A percentile compares a stretch with the other conserved stretches of the same genome.
Conservation (phyloP, 805 yeast genomes). For the Ogataea pignaliae region DNA sequence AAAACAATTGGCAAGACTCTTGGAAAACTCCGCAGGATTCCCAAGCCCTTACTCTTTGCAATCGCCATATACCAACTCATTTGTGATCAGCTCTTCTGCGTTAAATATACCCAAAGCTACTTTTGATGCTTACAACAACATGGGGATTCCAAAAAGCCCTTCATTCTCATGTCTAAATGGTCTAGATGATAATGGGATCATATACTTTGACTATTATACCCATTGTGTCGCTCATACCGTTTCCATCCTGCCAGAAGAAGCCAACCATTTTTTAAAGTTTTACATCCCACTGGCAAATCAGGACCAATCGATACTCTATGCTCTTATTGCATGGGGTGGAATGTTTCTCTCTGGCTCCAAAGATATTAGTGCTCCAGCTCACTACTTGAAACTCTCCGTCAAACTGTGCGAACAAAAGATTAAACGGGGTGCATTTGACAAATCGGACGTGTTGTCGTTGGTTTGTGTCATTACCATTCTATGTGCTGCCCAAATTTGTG, state of each 20-base stretch:
- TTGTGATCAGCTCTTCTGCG: no score
- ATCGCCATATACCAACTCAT: no score
- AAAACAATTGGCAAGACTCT: no score
- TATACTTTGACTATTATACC: conserved; percentile 42
- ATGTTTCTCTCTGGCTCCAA: conserved; percentile 16
- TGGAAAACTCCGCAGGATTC: no score
- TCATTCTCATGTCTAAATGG: conserved; percentile 10
- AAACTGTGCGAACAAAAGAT: conserved; percentile 7
- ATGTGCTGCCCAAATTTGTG: conserved; percentile 23
- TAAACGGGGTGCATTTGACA: conserved; percentile 1
- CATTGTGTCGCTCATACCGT: conserved; percentile 42
- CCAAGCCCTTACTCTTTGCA: no score
- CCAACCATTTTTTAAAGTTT: conserved; percentile 46
- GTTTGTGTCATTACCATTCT: conserved; percentile 19
- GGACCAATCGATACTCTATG: conserved; percentile 42
- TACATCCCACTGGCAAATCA: conserved; percentile 51
- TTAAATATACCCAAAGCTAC: no score
- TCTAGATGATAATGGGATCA: conserved; percentile 10
- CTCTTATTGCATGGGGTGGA: conserved; percentile 53
- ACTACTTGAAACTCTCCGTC: conserved; percentile 4
- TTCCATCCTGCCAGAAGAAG: conserved; percentile 43
- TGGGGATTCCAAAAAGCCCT: background rate
- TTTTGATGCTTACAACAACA: no score
- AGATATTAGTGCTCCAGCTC: background rate
- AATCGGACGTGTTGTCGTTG: conserved; percentile 12